These are phyloP conservation scores for Dictyostelium firmibasis DNA, from an alignment of 78 protist species.

Conservation along the genomic window DNA sequence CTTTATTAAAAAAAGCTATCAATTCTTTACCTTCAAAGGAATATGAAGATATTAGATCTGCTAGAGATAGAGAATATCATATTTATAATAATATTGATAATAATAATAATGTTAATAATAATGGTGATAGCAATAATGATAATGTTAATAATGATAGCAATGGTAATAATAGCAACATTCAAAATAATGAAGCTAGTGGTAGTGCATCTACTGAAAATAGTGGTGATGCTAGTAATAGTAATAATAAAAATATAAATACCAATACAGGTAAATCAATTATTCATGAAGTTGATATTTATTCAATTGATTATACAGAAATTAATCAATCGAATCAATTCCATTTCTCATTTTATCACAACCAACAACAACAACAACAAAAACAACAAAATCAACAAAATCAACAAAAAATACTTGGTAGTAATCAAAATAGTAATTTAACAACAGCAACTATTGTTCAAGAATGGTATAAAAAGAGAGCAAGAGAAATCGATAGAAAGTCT, in stretches of 20 bases:
- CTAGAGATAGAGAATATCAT: conserved; percentile 2
- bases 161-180: too few relatives aligned
- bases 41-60: conserved; percentile 51
- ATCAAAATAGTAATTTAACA: neutral
- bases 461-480: conserved; percentile 32
- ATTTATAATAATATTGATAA: neutral
- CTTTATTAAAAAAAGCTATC: conserved; percentile 19
- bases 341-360: neutral
- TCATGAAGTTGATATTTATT: conserved; percentile 22
- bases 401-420: neutral
- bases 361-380: neutral
- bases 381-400: neutral
- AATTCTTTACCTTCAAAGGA: neutral
- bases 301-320: conserved; percentile 24
- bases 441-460: neutral
- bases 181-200: neutral
- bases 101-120: neutral
- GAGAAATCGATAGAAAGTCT: conserved; percentile 48
- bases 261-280: neutral
- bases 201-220: neutral
- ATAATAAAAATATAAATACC: neutral
- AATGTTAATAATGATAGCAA: neutral
- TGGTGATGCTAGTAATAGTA: neutral
- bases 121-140: neutral
- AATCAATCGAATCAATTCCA: neutral